Evolutionary conservation across 768 basidiomycete genomes (phyloP).

Genomic region (Crucibulum laeve): DNA sequence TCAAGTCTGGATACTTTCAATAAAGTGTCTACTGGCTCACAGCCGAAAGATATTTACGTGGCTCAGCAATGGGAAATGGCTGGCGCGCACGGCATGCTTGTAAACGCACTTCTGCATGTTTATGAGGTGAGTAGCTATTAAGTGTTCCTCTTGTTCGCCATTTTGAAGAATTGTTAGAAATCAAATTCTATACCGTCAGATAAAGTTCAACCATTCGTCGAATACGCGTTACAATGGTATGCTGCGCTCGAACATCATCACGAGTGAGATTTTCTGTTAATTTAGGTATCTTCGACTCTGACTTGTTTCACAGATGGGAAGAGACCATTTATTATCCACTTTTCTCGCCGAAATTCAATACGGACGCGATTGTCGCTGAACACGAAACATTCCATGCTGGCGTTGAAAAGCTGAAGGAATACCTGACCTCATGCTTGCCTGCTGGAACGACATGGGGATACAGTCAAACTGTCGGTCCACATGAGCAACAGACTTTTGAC

Average conservation of each 20-base stretch:
- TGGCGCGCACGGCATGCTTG: slow-evolving; percentile 12
- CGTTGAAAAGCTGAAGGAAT: slow-evolving; percentile 10
- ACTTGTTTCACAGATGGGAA: slow-evolving; percentile 10
- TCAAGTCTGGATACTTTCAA: slow-evolving; percentile 10
- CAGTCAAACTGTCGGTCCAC: slow-evolving; percentile 6
- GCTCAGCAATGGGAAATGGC: slow-evolving; percentile 16
- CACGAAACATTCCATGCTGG: slow-evolving; percentile 14
- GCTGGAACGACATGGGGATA: slow-evolving; percentile 14
- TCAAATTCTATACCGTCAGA: slow-evolving; percentile 3
- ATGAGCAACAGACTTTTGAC: slow-evolving; percentile 9
- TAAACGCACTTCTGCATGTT: slow-evolving; percentile 10
- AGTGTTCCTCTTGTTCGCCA: slow-evolving; percentile 3
- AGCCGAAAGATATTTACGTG: slow-evolving; percentile 12
- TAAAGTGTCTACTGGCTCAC: slow-evolving; percentile 4
- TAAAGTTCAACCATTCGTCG: slow-evolving; percentile 9
- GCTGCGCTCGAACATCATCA: slow-evolving; percentile 14
- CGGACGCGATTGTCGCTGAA: slow-evolving; percentile 11
- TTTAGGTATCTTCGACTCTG: background rate
- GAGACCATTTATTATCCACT: slow-evolving; percentile 13
- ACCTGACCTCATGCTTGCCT: slow-evolving; percentile 15
- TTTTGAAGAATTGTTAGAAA: background rate
- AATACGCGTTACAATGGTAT: slow-evolving; percentile 13
- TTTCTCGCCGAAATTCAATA: slow-evolving; percentile 13
- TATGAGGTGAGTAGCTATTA: slow-evolving; percentile 6
- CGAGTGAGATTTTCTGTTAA: slow-evolving; percentile 5